Percentiles rank a stretch among this genome's conserved stretches.
Evolutionary conservation across 2,329 filamentous ascomycete genomes (phyloP).

Genomic region (Trichoderma guizhouense): DNA sequence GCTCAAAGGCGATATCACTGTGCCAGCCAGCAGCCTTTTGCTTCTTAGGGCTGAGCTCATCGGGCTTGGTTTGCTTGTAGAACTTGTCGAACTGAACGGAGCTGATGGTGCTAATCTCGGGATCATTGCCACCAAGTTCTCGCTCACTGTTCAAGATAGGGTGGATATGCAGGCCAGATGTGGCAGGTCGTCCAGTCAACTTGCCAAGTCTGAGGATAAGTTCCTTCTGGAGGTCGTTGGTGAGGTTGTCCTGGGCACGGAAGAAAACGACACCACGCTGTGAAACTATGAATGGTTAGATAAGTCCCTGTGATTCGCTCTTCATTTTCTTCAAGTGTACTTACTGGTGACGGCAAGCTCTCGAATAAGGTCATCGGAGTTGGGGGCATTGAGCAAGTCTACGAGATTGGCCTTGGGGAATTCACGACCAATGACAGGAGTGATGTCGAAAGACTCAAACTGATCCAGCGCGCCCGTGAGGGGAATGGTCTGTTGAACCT

Average conservation of each 20-base stretch:
- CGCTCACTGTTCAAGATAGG: conserved; percentile 53
- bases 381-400: conserved; percentile 58
- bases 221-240: conserved; percentile 63
- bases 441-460: conserved; percentile 56
- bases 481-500: conserved; percentile 32
- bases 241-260: conserved; percentile 58
- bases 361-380: conserved; percentile 60
- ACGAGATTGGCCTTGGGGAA: conserved; percentile 56
- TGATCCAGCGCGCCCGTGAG: conserved; percentile 49
- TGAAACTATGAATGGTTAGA: conserved; percentile 48
- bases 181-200: conserved; percentile 53
- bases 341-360: conserved; percentile 66
- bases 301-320: not conserved
- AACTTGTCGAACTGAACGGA: conserved; percentile 53
- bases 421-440: conserved; percentile 60
- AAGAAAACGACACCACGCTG: conserved; percentile 69
- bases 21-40: conserved; percentile 54
- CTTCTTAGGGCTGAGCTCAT: conserved; percentile 33
- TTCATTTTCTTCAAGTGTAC: conserved; percentile 16
- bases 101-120: conserved; percentile 62
- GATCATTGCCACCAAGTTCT: conserved; percentile 53
- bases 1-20: conserved; percentile 64
- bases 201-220: conserved; percentile 59
- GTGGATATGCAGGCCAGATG: conserved; percentile 58
- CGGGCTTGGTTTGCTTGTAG: conserved; percentile 30